phyloP scores from a whole-genome alignment of 2,329 filamentous ascomycete genomes.

The Chaetoscypha palmicola region DNA sequence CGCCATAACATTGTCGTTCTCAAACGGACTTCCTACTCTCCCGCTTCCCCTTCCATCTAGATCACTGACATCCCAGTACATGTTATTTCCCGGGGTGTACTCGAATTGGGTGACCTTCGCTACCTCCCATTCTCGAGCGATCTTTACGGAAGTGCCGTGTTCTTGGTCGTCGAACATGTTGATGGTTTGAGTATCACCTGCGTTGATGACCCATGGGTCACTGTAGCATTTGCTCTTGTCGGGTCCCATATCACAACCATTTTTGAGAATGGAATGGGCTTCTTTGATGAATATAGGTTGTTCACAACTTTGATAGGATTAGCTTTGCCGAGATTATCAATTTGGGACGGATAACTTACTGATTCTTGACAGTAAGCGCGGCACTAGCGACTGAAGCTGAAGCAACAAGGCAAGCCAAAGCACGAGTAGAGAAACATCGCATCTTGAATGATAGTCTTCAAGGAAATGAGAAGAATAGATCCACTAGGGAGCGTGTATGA shows the following conservation, averaged over 20 bases:
- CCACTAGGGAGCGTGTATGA: not conserved
- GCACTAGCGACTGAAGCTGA: slow-evolving; percentile 3
- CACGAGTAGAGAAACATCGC: slow-evolving; percentile 3
- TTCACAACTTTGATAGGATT: not conserved
- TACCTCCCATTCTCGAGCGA: not conserved
- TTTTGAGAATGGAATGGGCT: slow-evolving; percentile 2
- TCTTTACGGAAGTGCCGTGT: slow-evolving; percentile 10
- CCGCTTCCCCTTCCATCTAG: slow-evolving; percentile 6
- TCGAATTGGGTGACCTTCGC: slow-evolving; percentile 10
- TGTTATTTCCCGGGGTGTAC: slow-evolving; percentile 3
- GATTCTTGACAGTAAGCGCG: not conserved
- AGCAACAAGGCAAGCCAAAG: slow-evolving; percentile 1
- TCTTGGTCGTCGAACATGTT: not conserved
- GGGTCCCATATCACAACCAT: slow-evolving; percentile 5
- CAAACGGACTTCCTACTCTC: slow-evolving; percentile 6
- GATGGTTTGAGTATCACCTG: not conserved
- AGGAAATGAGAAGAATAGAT: not conserved
- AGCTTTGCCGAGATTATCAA: not conserved
- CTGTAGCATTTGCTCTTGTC: slow-evolving; percentile 1
- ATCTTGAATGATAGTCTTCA: not conserved
- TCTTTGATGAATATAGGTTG: slow-evolving; percentile 1
- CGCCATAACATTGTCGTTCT: slow-evolving; percentile 1
- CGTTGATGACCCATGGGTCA: not conserved
- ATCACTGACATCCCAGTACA: slow-evolving; percentile 12
- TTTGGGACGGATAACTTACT: not conserved